Conservation (phyloP, 306 rosid species). For the Crotalaria pallida region DNA sequence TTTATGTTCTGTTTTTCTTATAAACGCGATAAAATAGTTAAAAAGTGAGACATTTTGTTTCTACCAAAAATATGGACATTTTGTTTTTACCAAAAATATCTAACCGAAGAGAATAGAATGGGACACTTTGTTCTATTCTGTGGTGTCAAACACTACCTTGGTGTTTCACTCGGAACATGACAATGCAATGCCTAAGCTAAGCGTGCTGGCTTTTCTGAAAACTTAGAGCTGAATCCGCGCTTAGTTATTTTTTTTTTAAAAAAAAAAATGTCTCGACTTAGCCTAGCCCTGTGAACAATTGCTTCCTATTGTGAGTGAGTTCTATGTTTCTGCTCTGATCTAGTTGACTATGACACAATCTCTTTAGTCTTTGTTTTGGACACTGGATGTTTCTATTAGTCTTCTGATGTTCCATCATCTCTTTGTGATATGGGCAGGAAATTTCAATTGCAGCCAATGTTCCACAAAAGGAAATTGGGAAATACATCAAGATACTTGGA, state of each 20-base stretch:
- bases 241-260: not conserved
- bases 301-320: not conserved
- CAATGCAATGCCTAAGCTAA: not conserved
- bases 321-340: not conserved
- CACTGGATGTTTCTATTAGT: not conserved
- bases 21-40: too few species aligned
- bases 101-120: too few species aligned
- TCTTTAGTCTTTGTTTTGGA: not conserved
- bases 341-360: not conserved
- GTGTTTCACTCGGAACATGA: not conserved
- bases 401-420: constrained; percentile 16
- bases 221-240: not conserved
- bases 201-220: not conserved
- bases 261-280: not conserved
- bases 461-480: constrained; percentile 89
- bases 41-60: too few species aligned
- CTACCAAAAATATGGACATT: too few species aligned
- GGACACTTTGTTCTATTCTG: too few species aligned
- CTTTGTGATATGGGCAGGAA: constrained; percentile 52
- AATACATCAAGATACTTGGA: constrained; percentile 94
- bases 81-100: too few species aligned
- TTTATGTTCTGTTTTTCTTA: too few species aligned
- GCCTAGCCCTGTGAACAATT: not conserved
- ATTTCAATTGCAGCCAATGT: constrained; percentile 95
- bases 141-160: too few species aligned